Conservation (phyloP, 2,329 filamentous ascomycete genomes). For the Rutstroemia sp. region DNA sequence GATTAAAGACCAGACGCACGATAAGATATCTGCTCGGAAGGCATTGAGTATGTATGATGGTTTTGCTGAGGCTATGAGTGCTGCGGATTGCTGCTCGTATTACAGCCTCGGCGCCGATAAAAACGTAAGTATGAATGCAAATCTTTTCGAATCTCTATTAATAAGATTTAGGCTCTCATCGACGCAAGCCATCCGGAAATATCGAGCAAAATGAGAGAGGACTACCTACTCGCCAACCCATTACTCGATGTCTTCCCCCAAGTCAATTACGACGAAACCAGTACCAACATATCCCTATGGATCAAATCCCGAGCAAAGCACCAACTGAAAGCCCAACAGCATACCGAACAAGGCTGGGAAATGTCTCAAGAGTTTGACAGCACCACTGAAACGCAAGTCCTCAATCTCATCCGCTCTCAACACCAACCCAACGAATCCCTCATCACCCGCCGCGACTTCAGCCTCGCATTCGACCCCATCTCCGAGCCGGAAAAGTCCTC, state of each 20-base stretch:
- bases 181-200: constrained; percentile 22
- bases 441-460: constrained; percentile 45
- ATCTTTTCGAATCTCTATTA: constrained; percentile 6
- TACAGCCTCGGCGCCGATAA: constrained; percentile 21
- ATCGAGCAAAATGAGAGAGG: constrained; percentile 41
- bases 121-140: constrained; percentile 15
- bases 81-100: constrained; percentile 49
- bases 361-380: constrained; percentile 18
- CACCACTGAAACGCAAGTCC: constrained; percentile 19
- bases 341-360: constrained; percentile 17
- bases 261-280: constrained; percentile 14
- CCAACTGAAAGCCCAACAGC: constrained; percentile 23
- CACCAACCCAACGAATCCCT: constrained; percentile 7
- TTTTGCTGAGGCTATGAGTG: constrained; percentile 55
- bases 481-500: constrained; percentile 41
- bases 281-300: constrained; percentile 23
- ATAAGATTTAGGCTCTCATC: constrained; percentile 17
- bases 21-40: constrained; percentile 22
- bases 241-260: constrained; percentile 43
- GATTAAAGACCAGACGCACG: constrained; percentile 15
- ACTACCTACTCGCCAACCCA: constrained; percentile 46
- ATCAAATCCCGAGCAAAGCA: constrained; percentile 25
- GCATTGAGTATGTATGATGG: constrained; percentile 44
- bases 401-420: constrained; percentile 19
- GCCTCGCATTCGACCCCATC: constrained; percentile 54